These are phyloP conservation scores for Sequoia sempervirens DNA, from an alignment of 75 land plant genomes.

Conservation along the genomic window DNA sequence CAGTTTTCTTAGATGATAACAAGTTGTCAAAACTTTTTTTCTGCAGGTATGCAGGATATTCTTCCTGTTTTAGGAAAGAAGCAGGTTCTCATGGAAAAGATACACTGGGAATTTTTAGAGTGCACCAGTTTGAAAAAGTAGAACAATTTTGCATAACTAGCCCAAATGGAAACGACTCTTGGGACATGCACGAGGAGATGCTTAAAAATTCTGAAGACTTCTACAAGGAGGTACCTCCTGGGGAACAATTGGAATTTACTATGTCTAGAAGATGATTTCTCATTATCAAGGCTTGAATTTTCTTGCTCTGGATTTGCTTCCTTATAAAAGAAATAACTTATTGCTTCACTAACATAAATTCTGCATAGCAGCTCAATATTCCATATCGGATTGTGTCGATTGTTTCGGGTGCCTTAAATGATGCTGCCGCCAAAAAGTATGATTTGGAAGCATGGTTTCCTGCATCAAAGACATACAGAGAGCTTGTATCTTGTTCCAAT, in stretches of 20 bases:
- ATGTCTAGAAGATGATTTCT: background rate
- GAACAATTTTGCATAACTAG: conserved; percentile 95
- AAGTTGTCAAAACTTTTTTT: background rate
- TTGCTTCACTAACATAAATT: background rate
- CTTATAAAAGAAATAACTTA: background rate
- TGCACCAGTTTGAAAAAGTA: conserved; percentile 97
- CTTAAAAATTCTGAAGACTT: conserved; percentile 93
- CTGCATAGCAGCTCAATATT: conserved; percentile 58
- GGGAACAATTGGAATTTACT: background rate
- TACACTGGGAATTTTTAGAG: conserved; percentile 92
- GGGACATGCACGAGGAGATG: conserved; percentile 99
- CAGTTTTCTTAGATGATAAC: background rate
- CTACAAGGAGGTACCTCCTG: conserved; percentile 57
- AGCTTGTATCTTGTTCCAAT: conserved; percentile 96
- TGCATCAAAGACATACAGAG: conserved; percentile 87
- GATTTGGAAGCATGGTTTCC: conserved; percentile 98
- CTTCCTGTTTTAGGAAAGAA: conserved; percentile 96
- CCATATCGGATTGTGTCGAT: conserved; percentile 86
- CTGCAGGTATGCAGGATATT: conserved; percentile 91
- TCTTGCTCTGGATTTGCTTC: background rate
- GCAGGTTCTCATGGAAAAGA: conserved; percentile 96
- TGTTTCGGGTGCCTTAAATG: conserved; percentile 96
- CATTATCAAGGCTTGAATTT: background rate
- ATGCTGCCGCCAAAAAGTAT: conserved; percentile 96
- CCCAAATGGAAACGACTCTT: conserved; percentile 78